These are phyloP conservation scores for Neurospora africana DNA, from an alignment of 495 filamentous ascomycete species.

Conservation along the genomic window DNA sequence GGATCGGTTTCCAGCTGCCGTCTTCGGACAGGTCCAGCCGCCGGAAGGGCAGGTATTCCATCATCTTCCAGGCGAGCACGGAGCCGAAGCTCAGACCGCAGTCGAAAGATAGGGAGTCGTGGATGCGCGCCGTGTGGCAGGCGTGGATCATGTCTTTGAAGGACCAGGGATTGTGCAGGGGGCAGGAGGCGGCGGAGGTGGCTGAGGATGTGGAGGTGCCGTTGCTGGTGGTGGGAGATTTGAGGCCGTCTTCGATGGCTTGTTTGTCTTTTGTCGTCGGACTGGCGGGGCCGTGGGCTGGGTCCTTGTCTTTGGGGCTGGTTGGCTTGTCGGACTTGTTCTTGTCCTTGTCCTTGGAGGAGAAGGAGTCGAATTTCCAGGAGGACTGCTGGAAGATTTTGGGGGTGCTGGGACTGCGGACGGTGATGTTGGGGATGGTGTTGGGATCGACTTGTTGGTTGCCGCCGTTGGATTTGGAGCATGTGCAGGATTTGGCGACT, in stretches of 20 bases:
- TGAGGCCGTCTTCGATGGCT: not conserved
- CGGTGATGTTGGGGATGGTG: slow-evolving; percentile 25
- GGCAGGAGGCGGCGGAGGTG: not conserved
- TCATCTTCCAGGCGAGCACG: slow-evolving; percentile 66
- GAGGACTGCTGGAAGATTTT: slow-evolving; percentile 12
- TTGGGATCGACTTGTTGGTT: not conserved
- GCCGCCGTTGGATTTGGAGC: not conserved
- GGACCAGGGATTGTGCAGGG: slow-evolving; percentile 19
- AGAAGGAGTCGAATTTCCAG: not conserved
- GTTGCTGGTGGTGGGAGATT: not conserved
- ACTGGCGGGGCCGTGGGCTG: not conserved
- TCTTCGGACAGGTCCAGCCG: slow-evolving; percentile 69
- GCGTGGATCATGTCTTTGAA: slow-evolving; percentile 47
- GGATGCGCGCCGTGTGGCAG: slow-evolving; percentile 53
- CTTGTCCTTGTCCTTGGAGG: not conserved
- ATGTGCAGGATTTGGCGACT: not conserved
- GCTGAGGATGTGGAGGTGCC: not conserved
- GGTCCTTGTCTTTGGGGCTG: slow-evolving; percentile 1
- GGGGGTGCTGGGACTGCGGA: slow-evolving; percentile 21
- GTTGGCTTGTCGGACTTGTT: not conserved
- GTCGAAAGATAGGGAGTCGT: slow-evolving; percentile 63
- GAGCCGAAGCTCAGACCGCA: slow-evolving; percentile 48
- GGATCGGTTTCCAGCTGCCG: slow-evolving; percentile 71
- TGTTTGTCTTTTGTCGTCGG: not conserved
- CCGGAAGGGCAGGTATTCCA: slow-evolving; percentile 79